Conservation (phyloP, 495 filamentous ascomycete species). For the Podospora sp. region DNA sequence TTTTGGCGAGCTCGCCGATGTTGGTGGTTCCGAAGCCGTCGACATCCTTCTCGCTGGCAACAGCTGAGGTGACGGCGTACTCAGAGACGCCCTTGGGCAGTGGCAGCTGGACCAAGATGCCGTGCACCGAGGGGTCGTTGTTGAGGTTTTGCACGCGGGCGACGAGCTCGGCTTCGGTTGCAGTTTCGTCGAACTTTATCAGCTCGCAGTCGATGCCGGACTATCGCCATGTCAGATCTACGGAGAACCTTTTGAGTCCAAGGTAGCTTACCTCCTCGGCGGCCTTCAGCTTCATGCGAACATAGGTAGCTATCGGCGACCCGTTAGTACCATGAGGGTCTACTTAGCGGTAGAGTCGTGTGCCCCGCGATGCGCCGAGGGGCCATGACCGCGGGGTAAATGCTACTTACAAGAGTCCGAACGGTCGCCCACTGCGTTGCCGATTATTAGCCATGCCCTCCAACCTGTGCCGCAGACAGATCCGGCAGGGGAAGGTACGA, state of each 20-base stretch:
- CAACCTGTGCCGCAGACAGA: neutral
- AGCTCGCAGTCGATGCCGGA: conserved; percentile 87
- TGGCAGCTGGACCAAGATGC: conserved; percentile 92
- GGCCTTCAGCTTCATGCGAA: conserved; percentile 98
- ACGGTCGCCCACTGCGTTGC: conserved; percentile 71
- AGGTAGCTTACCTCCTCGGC: conserved; percentile 72
- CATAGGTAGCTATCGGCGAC: conserved; percentile 77
- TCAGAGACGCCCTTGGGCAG: conserved; percentile 87
- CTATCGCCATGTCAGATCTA: conserved; percentile 42
- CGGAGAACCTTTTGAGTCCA: conserved; percentile 24
- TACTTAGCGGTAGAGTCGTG: conserved; percentile 21
- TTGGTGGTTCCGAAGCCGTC: conserved; percentile 94
- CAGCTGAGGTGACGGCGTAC: conserved; percentile 83
- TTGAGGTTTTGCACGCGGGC: conserved; percentile 80
- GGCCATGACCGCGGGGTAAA: conserved; percentile 16
- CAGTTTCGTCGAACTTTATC: conserved; percentile 76
- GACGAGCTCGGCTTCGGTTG: conserved; percentile 83
- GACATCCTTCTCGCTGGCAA: conserved; percentile 93
- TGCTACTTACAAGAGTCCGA: conserved; percentile 84
- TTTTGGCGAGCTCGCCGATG: conserved; percentile 94
- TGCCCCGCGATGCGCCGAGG: conserved; percentile 14
- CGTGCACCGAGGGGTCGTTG: conserved; percentile 83
- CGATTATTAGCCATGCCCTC: conserved; percentile 24
- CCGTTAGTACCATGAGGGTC: conserved; percentile 35
- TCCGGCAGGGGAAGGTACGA: conserved; percentile 31